Percentiles rank a stretch among this genome's conserved stretches.
These are phyloP conservation scores for Cryptococcus jaspeensis DNA, from an alignment of 1,284 basidiomycete genomes.

Conservation along the genomic window DNA sequence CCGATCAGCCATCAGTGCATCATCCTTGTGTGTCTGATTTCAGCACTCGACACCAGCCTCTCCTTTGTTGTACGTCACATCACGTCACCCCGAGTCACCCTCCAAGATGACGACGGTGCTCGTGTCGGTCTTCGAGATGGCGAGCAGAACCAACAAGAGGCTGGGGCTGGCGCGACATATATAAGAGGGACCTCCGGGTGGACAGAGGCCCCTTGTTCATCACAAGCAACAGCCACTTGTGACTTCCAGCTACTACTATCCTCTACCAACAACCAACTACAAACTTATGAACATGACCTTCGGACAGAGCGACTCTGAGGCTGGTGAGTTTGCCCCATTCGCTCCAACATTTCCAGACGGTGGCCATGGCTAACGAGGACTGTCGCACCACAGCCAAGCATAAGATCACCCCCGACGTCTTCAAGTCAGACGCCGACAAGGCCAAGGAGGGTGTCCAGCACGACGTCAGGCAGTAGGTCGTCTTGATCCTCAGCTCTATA, in stretches of 20 bases:
- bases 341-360: neutral
- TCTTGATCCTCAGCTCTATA: neutral
- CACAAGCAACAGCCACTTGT: neutral
- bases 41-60: too few species aligned
- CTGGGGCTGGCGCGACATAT: neutral
- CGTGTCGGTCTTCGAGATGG: too few species aligned
- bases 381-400: constrained; percentile 8
- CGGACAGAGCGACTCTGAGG: constrained; percentile 16
- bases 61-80: too few species aligned
- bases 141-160: too few species aligned
- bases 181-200: neutral
- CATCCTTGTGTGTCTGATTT: too few species aligned
- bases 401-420: constrained; percentile 17
- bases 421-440: constrained; percentile 21
- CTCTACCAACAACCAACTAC: neutral
- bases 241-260: neutral
- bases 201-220: neutral
- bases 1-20: too few species aligned
- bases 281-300: constrained; percentile 21
- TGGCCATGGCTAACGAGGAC: neutral
- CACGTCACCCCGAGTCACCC: too few species aligned
- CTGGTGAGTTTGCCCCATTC: constrained; percentile 18
- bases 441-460: constrained; percentile 14
- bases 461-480: constrained; percentile 17
- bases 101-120: too few species aligned